Evolutionary conservation across 2,329 filamentous ascomycete species (phyloP).

Genomic region (Cladosporium cucumerinum): DNA sequence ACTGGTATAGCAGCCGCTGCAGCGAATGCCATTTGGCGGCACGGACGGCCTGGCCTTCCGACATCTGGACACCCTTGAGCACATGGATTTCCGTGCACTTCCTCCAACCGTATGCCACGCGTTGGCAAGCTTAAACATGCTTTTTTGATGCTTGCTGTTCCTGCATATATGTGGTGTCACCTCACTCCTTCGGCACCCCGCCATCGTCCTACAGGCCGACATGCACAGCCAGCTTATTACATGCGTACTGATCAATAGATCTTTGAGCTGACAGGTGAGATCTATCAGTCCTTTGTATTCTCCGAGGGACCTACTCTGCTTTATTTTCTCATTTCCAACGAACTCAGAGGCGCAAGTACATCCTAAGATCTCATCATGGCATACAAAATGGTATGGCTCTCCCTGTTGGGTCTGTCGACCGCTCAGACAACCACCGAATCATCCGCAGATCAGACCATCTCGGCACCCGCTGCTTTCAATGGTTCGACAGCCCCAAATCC

Average conservation of each 20-base stretch:
- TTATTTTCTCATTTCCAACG: not conserved
- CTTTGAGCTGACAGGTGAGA: not conserved
- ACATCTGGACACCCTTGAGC: not conserved
- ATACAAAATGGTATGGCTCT: not conserved
- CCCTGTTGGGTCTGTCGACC: not conserved
- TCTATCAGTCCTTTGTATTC: not conserved
- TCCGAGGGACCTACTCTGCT: not conserved
- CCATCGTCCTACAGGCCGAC: not conserved
- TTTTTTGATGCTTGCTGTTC: constrained; percentile 3
- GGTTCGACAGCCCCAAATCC: not conserved
- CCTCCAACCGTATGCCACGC: not conserved
- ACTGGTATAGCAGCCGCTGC: not conserved
- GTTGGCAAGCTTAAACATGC: constrained; percentile 2
- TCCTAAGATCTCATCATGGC: not conserved
- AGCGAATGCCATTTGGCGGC: not conserved
- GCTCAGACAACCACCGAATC: not conserved
- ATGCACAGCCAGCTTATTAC: not conserved
- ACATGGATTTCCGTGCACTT: not conserved
- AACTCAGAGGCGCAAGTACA: not conserved
- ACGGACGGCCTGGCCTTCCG: not conserved
- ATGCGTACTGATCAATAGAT: not conserved
- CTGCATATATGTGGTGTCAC: not conserved
- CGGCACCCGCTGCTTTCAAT: constrained; percentile 5
- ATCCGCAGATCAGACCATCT: not conserved
- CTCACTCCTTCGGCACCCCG: constrained; percentile 2